Evolutionary conservation across 2,329 filamentous ascomycete species (phyloP), one percentile per base, ranked within the genome.

Genomic region (Nigrospora oryzae): DNA sequence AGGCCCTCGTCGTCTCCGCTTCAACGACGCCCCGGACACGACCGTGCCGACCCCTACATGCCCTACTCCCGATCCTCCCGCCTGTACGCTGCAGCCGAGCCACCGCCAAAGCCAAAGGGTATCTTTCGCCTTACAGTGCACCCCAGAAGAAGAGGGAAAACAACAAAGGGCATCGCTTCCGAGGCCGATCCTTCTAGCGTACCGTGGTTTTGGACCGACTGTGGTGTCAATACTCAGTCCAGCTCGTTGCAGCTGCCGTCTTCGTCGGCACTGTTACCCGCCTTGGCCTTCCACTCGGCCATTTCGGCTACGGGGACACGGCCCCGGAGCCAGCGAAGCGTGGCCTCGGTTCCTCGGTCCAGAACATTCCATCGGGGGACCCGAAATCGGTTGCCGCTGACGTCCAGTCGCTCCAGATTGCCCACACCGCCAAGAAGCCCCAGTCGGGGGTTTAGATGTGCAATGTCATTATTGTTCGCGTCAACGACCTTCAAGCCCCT

Each of bases 361-460:
- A 97, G 67, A 7, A 95, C 77, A 50, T 85, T 86, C 69, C 85
- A 90, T 46, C 86, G 80, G 0, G 91, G 91, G 31, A 96, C 89
- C 31, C 88, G 76, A 66, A 97, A 97, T 31, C 82, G 75, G 61
- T 97, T 97, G 0, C 89, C 89, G 28, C 78, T 79, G 4, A 95
- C 84, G 40, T 95, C 84, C 11, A 96, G 68, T 44, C 77, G 63
- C 72, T 85, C 68, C 66, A 79, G 50, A 55, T 81, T 67, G 2
- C 73, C 71, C 5, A 62, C 71, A 2, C 82, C 83, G 19, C 83
- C 82, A 0, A 95, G 70, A 12, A 95, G 69, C 0, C 91, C 91
- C 11, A 97, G 74, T 8, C 83, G 80, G 0, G 90, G 85, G 48
- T 93, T 87, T 13, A 97, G 68, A 39, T 80, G 78, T n/a, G 78